Base-by-base conservation (phyloP, 768 basidiomycete genomes). In the Cystofilobasidium bisporidii region DNA sequence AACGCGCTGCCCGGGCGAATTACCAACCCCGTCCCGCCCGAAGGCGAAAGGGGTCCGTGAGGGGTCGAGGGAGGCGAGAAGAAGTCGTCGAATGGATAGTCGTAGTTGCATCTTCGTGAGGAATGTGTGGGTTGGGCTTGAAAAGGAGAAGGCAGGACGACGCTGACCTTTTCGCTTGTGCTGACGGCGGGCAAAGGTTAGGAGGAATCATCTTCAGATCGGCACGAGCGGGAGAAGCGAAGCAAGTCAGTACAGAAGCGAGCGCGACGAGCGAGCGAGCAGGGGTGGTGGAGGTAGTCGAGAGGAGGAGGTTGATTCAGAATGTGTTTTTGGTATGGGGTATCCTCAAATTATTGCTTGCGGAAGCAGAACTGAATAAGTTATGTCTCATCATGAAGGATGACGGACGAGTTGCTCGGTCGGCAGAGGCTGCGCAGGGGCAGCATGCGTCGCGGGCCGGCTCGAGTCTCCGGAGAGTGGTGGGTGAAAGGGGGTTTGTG, bases 291-390 rank as follows among this genome's bases (percentile, higher is more conserved):
- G 47, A 48, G 20, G n/a, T n/a, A n/a, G n/a, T n/a, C n/a, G 47
- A 24, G 9, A n/a, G 47, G 47, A 48, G 47, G 47, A 32, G 53
- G 22, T 15, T n/a, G n/a, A n/a, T n/a, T 56, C 53, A 56, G 53
- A 56, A 17, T 56, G 26, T 28, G 24, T 56, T 56, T 56, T 56
- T 56, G 53, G 53, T 56, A 56, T 56, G 28, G 28, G 53, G 53
- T 56, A 32, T 56, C 53, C 30, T 56, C 53, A 56, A 56, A 56
- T 56, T 56, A 56, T 56, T 56, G 53, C 53, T 56, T 56, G 50
- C 53, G 30, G 53, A 56, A 56, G 53, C 53, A 56, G 53, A 56
- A 56, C 53, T 56, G 53, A 56, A 30, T 30, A 30, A 56, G 53
- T 56, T 28, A 32, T 56, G 2, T 28, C 26, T 56, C 30, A 28